Base-by-base conservation (phyloP, 768 basidiomycete genomes). In the Leccinellum rugosiceps region DNA sequence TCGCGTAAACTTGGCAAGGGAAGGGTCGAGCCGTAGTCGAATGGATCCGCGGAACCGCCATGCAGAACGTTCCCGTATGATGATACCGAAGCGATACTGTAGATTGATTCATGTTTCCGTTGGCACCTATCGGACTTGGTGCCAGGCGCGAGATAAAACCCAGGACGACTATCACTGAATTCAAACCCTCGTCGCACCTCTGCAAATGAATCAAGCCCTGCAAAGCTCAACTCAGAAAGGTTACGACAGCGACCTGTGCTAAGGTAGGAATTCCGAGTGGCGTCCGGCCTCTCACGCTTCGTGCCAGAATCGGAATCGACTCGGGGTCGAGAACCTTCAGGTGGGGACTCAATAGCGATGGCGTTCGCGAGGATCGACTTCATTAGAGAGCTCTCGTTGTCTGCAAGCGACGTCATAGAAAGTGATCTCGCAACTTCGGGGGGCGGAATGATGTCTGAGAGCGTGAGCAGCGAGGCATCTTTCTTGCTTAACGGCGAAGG, bases 171-270 rank as follows among this genome's bases (percentile, higher is more conserved):
- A 8, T 80, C 76, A 26, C 77, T 77, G 68, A 88, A 91, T 66
- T 92, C 90, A 59, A 91, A 92, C 2, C 85, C 88, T 50, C 88
- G 80, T 30, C 89, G 76, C n/a, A 91, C 81, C 65, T 90, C 90
- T 19, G 86, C 85, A 61, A 90, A 92, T 0, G 87, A 86, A 47
- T 86, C 84, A 15, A 91, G 78, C 0, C 90, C 89, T 4, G 74
- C 77, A 62, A 92, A 92, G 68, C 88, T 90, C 51, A 81, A 67
- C 3, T 72, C 81, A 0, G 88, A 90, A 3, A 68, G 59, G 19
- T 67, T 66, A 30, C 77, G 72, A 2, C 74, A 68, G 44, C 78
- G 78, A 38, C 65, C 45, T 21, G 56, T 19, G 52, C 63, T 6
- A 4, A 55, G 25, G 14, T 47, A 50, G 19, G 74, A 65, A 47